Conservation (phyloP, 2,329 filamentous ascomycete genomes). For the Harringtonia lauricola region DNA sequence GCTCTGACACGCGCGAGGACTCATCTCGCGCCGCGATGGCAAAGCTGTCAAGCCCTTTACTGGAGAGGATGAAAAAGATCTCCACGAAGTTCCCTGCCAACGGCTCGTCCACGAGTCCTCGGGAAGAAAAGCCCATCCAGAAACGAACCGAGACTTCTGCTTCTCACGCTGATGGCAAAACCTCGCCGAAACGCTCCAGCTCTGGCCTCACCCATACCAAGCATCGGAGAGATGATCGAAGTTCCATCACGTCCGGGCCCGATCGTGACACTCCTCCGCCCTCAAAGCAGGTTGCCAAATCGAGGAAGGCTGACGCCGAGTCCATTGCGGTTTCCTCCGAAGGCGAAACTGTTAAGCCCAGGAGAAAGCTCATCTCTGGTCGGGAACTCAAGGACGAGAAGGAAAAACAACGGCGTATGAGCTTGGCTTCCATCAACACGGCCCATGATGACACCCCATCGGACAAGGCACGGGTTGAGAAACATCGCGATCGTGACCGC, state of each 20-base stretch:
- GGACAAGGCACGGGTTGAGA: conserved; percentile 42
- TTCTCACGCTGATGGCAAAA: conserved; percentile 33
- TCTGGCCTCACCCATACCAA: not conserved
- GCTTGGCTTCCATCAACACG: conserved; percentile 38
- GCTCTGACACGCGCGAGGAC: conserved; percentile 35
- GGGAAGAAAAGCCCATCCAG: conserved; percentile 29
- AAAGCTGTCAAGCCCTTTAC: conserved; percentile 36
- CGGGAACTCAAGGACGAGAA: conserved; percentile 47
- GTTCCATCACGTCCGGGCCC: conserved; percentile 34
- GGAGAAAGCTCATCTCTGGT: conserved; percentile 53
- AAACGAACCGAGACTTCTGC: conserved; percentile 24
- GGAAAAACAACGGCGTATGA: conserved; percentile 42
- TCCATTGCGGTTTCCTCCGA: conserved; percentile 40
- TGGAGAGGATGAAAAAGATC: conserved; percentile 32
- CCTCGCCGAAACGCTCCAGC: conserved; percentile 36
- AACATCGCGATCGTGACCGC: conserved; percentile 47
- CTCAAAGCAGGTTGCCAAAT: conserved; percentile 35
- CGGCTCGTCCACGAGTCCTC: conserved; percentile 27
- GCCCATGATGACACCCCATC: conserved; percentile 32
- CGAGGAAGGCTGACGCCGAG: conserved; percentile 44
- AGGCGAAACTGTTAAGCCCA: conserved; percentile 46
- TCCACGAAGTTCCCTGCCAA: conserved; percentile 16
- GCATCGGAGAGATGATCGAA: conserved; percentile 22
- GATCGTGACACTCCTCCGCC: conserved; percentile 43
- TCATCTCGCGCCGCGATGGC: conserved; percentile 28